Evolutionary conservation across 352 stramenopile species (phyloP), one percentile per base, ranked within the genome.

Genomic region (Blastocystis sp.): DNA sequence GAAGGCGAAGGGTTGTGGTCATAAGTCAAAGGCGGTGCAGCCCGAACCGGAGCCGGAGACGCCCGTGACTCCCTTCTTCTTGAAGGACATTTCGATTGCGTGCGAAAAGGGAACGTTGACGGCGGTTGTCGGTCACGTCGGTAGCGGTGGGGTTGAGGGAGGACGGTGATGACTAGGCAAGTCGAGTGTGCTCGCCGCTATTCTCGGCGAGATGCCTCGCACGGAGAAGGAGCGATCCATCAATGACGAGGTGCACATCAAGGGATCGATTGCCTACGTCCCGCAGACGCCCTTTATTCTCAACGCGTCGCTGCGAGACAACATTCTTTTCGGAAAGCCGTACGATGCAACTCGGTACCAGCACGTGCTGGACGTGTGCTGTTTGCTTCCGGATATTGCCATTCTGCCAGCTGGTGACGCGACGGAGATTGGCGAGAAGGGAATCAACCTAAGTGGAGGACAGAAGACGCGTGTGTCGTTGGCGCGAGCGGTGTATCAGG

Each of bases 371-470:
- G 71, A 65, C 42, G 89, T 89, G 16, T 97, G 92, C 75, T 90
- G 92, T 29, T 89, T 97, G 29, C 87, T 89, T 21, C 91, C 93
- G 64, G 95, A 98, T 86, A 86, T 97, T 34, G 88, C 88, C 51
- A 90, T 96, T 51, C 88, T 98, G 38, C 91, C 94, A 4, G 91
- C 84, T 40, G 95, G 95, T 21, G 96, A 99, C 88, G 78, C 88
- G 84, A 98, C 94, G 0, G 95, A 98, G 88, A 98, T 99, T 61
- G 96, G 95, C 7, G 95, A 98, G 89, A 96, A 96, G 84, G 96
- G 96, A 0, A 95, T 99, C 56, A 99, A 97, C 87, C 88, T 99
- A 4, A 96, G 90, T 42, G 96, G 96, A 16, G 96, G 96, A 4
- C 95, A 98, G 89, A 96, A 96, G 73, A 92, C 90, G 42, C 49